phyloP scores from a whole-genome alignment of 2,329 filamentous ascomycete species.

The Ophiosphaerella herpotricha region DNA sequence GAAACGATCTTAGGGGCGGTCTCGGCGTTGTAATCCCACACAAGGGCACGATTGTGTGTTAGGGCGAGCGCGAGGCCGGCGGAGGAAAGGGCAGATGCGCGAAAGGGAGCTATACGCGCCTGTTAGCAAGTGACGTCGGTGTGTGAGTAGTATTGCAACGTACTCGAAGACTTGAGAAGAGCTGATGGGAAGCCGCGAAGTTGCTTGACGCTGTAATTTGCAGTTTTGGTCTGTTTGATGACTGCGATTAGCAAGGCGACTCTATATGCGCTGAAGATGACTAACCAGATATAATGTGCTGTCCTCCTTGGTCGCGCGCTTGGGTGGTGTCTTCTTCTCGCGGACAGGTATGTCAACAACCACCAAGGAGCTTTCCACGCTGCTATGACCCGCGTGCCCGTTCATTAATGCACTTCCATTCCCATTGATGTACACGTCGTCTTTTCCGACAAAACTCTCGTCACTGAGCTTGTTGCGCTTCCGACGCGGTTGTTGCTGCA shows the following conservation, averaged over 20 bases:
- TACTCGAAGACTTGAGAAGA: conserved; percentile 71
- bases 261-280: conserved; percentile 5
- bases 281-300: conserved; percentile 68
- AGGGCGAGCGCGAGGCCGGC: conserved; percentile 76
- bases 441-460: conserved; percentile 43
- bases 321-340: conserved; percentile 43
- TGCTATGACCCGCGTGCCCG: conserved; percentile 35
- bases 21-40: conserved; percentile 81
- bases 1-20: conserved; percentile 70
- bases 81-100: conserved; percentile 59
- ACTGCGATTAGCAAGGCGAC: conserved; percentile 6
- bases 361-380: conserved; percentile 34
- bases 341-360: conserved; percentile 47
- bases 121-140: conserved; percentile 19
- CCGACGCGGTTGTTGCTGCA: conserved; percentile 48
- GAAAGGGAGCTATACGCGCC: conserved; percentile 35
- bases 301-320: conserved; percentile 69
- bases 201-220: conserved; percentile 83
- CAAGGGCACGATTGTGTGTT: conserved; percentile 78
- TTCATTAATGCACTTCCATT: conserved; percentile 41
- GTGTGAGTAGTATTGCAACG: conserved; percentile 37
- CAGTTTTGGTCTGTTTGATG: conserved; percentile 71
- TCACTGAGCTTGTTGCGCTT: conserved; percentile 55
- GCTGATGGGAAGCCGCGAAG: conserved; percentile 80
- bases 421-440: conserved; percentile 34